Base-by-base conservation (phyloP, 768 basidiomycete species). In the Tephrocybe sp. region DNA sequence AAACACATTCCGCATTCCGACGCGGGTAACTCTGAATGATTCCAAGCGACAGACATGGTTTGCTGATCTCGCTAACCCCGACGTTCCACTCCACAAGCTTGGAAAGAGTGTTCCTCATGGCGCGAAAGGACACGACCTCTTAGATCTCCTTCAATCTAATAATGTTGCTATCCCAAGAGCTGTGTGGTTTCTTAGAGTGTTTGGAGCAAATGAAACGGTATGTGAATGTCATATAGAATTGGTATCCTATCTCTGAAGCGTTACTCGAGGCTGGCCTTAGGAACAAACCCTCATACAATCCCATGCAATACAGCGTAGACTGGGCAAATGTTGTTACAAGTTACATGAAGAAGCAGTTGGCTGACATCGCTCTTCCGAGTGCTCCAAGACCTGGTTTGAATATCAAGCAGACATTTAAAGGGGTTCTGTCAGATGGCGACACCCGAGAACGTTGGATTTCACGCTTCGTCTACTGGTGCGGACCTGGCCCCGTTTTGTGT, bases 41-140 rank as follows among this genome's bases (percentile, higher is more conserved):
- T 70, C 83, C 5, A 89, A 88, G 63, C 77, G 87, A n/a, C 79
- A 84, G 50, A 74, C 85, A 6, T 93, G 91, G 91, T 89, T 92
- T 61, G 77, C 81, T 7, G 89, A 92, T 60, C 78, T 93, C 10
- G 89, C 91, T 11, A 82, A 92, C 56, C 83, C 89, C 1, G 75
- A 84, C 30, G 86, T 93, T 12, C 91, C 91, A 4, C 73, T 93
- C 13, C 73, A 86, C 62, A 92, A 89, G 62, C 72, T 93, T 9
- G 87, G 87, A 5, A 91, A 90, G 68, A 89, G 82, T 62, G 87
- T 93, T 4, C 92, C 91, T 2, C 89, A 93, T 61, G 89, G 89
- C 0, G 85, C 85, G 4, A 93, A 90, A 65, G 92, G 90, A 1
- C 84, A 87, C 55, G 90, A 92, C 60, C 75, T 93, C 23, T 71